Base-by-base conservation (phyloP, 2,329 filamentous ascomycete species). In the Nemania serpens region DNA sequence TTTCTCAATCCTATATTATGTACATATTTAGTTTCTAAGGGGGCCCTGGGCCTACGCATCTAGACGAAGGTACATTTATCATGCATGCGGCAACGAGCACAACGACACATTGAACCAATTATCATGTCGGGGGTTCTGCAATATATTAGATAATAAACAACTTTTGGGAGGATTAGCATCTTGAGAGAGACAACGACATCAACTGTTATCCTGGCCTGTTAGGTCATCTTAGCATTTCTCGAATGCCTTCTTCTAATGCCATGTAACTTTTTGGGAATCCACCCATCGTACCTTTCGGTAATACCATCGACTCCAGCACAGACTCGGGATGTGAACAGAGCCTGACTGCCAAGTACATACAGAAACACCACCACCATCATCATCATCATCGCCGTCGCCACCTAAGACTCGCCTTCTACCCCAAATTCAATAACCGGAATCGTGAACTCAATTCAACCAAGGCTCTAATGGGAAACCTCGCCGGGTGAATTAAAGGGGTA, bases 401-500 rank as follows among this genome's bases (percentile, higher is more conserved):
- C 55, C 25, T 13, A 36, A 50, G 13, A 29, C 39, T 45, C 33
- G 25, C 46, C 20, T 43, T 48, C 20, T 17, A 49, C 39, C n/a
- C 43, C 36, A 41, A 53, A 58, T 60, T 48, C 53, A 49, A 42
- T 43, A 55, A 51, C 39, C 29, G 36, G 34, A 45, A 55, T 43
- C 36, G 33, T 43, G 20, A 55, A 58, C 29, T 55, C 52, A 33
- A 55, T 13, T 33, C 15, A 13, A 34, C 37, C 17, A 17, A 41
- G 33, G 36, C 25, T 59, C 55, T 43, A 42, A 46, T 37, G 33
- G 52, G 39, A 48, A 54, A 50, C 49, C 51, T 34, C 52, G 36
- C 37, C 43, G 41, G 54, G 7, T 20, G 52, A 54, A 58, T 34
- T 42, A 58, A 62, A 39, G 33, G 62, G 60, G 57, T 65, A 65